phyloP scores from a whole-genome alignment of 179 eudicot genomes.

The Silene noctiflora region DNA sequence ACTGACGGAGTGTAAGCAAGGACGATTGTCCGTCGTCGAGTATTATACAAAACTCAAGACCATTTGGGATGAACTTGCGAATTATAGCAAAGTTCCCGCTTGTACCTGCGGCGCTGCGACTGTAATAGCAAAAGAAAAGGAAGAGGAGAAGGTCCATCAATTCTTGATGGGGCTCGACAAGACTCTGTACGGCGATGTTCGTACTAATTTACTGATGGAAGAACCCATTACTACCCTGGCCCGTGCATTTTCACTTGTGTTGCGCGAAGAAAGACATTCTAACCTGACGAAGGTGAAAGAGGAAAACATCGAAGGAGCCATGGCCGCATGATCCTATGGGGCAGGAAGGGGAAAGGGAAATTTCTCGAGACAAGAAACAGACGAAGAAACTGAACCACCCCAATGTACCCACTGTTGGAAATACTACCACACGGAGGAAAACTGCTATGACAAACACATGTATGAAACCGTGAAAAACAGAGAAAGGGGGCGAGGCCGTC shows the following conservation, averaged over 20 bases:
- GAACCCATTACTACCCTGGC: neutral
- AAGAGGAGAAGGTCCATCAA: neutral
- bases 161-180: neutral
- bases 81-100: neutral
- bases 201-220: neutral
- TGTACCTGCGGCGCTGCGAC: neutral
- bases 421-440: neutral
- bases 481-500: neutral
- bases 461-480: neutral
- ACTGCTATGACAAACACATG: neutral
- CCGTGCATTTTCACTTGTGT: neutral
- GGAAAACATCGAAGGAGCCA: neutral
- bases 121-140: neutral
- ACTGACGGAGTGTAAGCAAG: neutral
- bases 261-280: too few relatives aligned
- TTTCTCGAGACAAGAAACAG: neutral
- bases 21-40: neutral
- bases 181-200: neutral
- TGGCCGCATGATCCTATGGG: neutral
- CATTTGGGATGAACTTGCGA: too few relatives aligned
- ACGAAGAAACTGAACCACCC: neutral
- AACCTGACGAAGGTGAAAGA: neutral
- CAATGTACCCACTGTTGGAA: neutral
- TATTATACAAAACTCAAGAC: too few relatives aligned
- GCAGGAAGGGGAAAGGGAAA: neutral